Conservation (phyloP, 805 yeast genomes). For the Pichia nakasei region DNA sequence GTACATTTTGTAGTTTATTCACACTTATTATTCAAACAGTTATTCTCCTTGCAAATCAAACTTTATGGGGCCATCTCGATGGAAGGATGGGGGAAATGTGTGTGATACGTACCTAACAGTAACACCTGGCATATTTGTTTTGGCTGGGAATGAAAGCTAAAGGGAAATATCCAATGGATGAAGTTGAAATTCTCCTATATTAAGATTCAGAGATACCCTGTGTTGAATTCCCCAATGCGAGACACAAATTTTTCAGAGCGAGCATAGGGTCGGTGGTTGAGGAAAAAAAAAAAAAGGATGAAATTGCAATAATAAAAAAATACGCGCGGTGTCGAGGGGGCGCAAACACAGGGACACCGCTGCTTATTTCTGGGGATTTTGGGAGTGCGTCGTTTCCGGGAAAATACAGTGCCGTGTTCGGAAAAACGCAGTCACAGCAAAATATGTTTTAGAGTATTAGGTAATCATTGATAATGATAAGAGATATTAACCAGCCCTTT, state of each 20-base stretch:
- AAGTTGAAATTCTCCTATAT: background rate
- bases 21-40: too few relatives aligned
- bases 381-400: too few relatives aligned
- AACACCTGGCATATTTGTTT: constrained; percentile 80
- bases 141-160: background rate
- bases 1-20: too few relatives aligned
- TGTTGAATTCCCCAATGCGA: background rate
- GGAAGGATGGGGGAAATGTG: too few relatives aligned
- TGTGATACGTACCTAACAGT: constrained; percentile 93
- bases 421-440: background rate
- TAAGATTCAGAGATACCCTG: too few relatives aligned
- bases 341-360: constrained; percentile 1
- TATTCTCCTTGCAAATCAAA: too few relatives aligned
- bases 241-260: constrained; percentile 1
- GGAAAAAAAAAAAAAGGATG: background rate
- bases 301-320: too few relatives aligned
- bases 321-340: constrained; percentile 1
- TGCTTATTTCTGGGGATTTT: too few relatives aligned
- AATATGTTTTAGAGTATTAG: too few relatives aligned
- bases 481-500: too few relatives aligned
- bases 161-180: background rate
- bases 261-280: background rate
- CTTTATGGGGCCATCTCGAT: too few relatives aligned
- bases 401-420: background rate
- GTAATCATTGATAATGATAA: too few relatives aligned